Conservation (phyloP, 129 eudicot genomes). For the Pseudognaphalium luteoalbum region DNA sequence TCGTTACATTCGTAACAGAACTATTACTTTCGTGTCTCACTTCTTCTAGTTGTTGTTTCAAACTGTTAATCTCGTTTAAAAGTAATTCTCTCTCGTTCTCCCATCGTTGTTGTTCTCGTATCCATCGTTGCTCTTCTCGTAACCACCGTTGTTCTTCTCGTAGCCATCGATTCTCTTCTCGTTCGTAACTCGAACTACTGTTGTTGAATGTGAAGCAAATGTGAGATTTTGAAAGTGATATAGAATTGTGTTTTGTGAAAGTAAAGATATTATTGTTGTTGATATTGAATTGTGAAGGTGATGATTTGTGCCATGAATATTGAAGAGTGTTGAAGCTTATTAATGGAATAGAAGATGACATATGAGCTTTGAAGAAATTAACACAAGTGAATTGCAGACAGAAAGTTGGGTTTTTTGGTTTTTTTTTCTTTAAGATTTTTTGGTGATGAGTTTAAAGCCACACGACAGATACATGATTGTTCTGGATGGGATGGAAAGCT, state of each 20-base stretch:
- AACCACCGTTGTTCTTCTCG: conserved; percentile 93
- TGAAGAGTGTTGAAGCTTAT: conserved; percentile 30
- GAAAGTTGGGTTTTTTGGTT: not conserved
- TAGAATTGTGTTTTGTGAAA: conserved; percentile 7
- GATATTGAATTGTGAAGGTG: conserved; percentile 11
- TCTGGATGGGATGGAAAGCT: conserved; percentile 24
- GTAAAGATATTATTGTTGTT: not conserved
- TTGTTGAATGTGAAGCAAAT: conserved; percentile 47
- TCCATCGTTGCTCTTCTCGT: conserved; percentile 93
- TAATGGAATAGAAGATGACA: conserved; percentile 41
- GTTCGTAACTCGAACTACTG: conserved; percentile 32
- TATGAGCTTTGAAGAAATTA: not conserved
- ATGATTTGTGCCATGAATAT: conserved; percentile 23
- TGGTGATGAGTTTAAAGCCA: conserved; percentile 20
- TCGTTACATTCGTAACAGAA: conserved; percentile 46
- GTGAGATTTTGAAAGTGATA: conserved; percentile 42
- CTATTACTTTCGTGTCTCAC: conserved; percentile 26
- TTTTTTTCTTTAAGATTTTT: conserved; percentile 13
- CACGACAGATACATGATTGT: conserved; percentile 1
- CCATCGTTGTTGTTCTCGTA: conserved; percentile 76
- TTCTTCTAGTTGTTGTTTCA: conserved; percentile 45
- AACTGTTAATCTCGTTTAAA: conserved; percentile 43
- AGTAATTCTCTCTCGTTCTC: conserved; percentile 57
- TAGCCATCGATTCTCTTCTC: conserved; percentile 76
- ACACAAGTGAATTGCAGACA: not conserved